A percentile compares a stretch with the other conserved stretches of the same genome.
Evolutionary conservation across 805 yeast genomes (phyloP).

Genomic region (Alloascoidea hylecoeti): DNA sequence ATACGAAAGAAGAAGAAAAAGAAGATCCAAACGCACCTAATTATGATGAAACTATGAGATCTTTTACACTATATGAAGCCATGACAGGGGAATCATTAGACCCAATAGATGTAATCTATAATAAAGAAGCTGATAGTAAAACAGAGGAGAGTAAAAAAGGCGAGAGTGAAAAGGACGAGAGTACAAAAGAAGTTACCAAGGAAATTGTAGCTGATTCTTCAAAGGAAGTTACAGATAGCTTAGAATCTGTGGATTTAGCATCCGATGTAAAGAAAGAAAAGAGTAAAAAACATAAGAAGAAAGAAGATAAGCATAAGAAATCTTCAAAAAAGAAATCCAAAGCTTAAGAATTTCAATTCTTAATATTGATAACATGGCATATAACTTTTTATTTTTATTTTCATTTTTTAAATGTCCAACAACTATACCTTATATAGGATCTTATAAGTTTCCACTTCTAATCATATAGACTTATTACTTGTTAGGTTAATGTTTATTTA

Average conservation of each 20-base stretch:
- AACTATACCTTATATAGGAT: too few relatives aligned
- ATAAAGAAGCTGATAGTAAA: constrained; percentile 2
- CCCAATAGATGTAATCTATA: constrained; percentile 4
- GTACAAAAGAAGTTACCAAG: constrained; percentile 4
- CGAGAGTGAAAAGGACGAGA: constrained; percentile 2
- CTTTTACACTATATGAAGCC: constrained; percentile 7
- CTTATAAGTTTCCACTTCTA: too few relatives aligned
- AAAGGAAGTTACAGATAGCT: constrained; percentile 3
- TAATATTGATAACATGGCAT: too few relatives aligned
- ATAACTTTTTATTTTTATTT: too few relatives aligned
- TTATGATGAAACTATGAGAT: constrained; percentile 10
- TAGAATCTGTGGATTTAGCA: constrained; percentile 4
- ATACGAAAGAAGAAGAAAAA: constrained; percentile 15
- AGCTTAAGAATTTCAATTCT: too few relatives aligned
- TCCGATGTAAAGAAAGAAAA: constrained; percentile 7
- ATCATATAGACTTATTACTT: too few relatives aligned
- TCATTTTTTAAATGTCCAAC: too few relatives aligned
- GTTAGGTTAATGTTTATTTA: too few relatives aligned
- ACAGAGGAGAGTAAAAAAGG: constrained; percentile 4
- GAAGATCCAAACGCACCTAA: constrained; percentile 20
- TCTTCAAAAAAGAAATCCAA: too few relatives aligned
- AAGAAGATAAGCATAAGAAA: constrained; percentile 6
- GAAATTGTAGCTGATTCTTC: not conserved
- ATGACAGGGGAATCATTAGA: constrained; percentile 8
- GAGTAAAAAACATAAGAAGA: constrained; percentile 7